Percentiles rank a stretch among this genome's conserved stretches.
phyloP scores from a whole-genome alignment of 2,329 filamentous ascomycete species.

The Aschersonia sp. region DNA sequence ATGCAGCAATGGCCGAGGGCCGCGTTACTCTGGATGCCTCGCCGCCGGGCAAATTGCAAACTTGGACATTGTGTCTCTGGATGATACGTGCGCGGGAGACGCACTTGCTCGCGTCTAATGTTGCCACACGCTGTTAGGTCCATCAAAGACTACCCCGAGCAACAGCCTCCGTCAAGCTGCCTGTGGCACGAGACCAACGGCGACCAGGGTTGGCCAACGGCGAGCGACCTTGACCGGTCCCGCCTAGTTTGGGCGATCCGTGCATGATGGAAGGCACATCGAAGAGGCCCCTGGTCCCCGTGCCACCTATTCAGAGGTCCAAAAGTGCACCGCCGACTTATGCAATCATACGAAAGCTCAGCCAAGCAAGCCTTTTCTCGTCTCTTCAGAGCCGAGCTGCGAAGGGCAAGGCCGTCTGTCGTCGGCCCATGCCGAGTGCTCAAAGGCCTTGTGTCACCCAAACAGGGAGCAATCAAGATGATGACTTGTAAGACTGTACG shows the following conservation, averaged over 20 bases:
- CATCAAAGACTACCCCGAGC: not conserved
- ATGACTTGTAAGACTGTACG: not conserved
- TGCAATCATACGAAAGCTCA: not conserved
- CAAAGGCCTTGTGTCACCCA: too few species aligned
- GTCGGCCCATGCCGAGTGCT: not conserved
- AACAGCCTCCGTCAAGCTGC: not conserved
- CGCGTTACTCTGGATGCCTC: too few species aligned
- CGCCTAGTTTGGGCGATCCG: not conserved
- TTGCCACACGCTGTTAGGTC: not conserved
- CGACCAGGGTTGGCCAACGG: not conserved
- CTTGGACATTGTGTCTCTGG: too few species aligned
- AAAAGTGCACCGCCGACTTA: not conserved
- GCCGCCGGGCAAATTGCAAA: too few species aligned
- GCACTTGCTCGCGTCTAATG: too few species aligned
- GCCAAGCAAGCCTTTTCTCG: not conserved
- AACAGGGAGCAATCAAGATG: not conserved
- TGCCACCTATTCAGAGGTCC: not conserved
- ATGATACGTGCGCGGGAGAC: too few species aligned
- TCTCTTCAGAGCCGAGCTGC: not conserved
- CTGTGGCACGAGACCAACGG: not conserved
- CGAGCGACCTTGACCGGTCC: not conserved
- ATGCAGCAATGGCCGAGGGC: too few species aligned
- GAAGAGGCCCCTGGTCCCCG: too few species aligned
- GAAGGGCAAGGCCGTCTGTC: not conserved
- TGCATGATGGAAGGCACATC: too few species aligned